A percentile compares a stretch with the other conserved stretches of the same genome.
Evolutionary conservation across 1,139 yeast genomes (phyloP).

Genomic region (Suhomyces bokatorum): DNA sequence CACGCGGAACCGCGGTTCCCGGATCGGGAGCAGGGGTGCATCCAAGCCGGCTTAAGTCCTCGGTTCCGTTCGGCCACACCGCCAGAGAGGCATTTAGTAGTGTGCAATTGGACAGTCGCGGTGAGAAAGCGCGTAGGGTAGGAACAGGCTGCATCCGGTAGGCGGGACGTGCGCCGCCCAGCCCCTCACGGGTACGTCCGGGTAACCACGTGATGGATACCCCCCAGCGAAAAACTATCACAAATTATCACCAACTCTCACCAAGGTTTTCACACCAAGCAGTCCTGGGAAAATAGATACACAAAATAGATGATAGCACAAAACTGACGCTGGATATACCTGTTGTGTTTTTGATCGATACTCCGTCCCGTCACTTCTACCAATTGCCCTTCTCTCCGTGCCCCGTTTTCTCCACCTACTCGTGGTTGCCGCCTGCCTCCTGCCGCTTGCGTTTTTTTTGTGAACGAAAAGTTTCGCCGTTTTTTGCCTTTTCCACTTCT

Average conservation of each 20-base stretch:
- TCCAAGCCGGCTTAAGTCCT: too few species aligned
- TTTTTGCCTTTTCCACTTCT: not conserved
- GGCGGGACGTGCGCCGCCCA: not conserved
- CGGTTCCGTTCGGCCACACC: too few species aligned
- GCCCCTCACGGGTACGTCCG: conserved; percentile 5
- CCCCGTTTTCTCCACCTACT: not conserved
- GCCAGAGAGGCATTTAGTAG: too few species aligned
- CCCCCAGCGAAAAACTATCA: not conserved
- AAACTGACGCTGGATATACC: conserved; percentile 12
- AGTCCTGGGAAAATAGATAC: conserved; percentile 13
- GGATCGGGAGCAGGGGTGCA: too few species aligned
- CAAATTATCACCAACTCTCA: conserved; percentile 10
- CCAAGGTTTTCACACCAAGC: conserved; percentile 5
- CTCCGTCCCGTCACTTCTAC: not conserved
- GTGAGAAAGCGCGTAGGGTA: not conserved
- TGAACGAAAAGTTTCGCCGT: not conserved
- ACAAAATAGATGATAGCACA: conserved; percentile 18
- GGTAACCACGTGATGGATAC: conserved; percentile 10
- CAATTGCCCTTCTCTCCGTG: not conserved
- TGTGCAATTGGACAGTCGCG: not conserved
- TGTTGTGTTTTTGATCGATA: conserved; percentile 2
- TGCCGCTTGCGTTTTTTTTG: conserved; percentile 2
- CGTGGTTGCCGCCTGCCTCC: not conserved
- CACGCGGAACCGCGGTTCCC: too few species aligned
- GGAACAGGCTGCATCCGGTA: not conserved